Evolutionary conservation across 345 rosid species (phyloP), one percentile per base, ranked within the genome.

Genomic region (Eucalyptus leucophloia): DNA sequence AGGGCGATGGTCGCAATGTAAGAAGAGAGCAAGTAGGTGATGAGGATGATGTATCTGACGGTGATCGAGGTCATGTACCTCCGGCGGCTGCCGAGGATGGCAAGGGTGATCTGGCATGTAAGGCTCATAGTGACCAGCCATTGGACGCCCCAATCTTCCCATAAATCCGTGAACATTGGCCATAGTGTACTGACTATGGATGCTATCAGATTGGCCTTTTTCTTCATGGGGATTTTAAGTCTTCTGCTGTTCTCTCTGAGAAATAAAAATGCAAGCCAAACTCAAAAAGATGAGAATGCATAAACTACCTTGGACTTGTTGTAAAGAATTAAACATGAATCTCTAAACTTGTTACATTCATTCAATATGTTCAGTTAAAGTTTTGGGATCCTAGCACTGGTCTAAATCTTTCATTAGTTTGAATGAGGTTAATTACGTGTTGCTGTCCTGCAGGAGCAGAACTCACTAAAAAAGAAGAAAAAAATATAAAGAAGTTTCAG

Each of bases 61-160:
- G 14, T 30, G 47, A 47, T 4, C 4, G 72, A 16, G 16, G 82
- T 13, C 45, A 56, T 90, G 90, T 80, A 88, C 87, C 87, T 90
- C 88, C 92, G 81, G 42, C 92, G 83, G 53, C 82, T 72, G 88
- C 92, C 92, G 13, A 40, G 87, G 32, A 90, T 49, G 44, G 92
- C 89, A 8, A 90, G 87, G 67, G 60, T 16, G 83, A 88, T 47
- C 44, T 90, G 90, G 42, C 87, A 88, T 40, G n/a, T 42, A 1
- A 88, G 87, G 72, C 92, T 89, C 56, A 49, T 34, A 5, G 86
- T 15, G 49, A 90, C 92, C 23, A 90, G 65, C 18, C 58, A 60
- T 34, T 58, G 92, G 18, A 90, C 87, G 81, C 89, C 90, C 89
- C 88, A 90, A 11, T 85, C 92, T 45, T 88, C 82, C 92, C 92